phyloP scores from a whole-genome alignment of 345 rosid genomes.

The Salix brachista region DNA sequence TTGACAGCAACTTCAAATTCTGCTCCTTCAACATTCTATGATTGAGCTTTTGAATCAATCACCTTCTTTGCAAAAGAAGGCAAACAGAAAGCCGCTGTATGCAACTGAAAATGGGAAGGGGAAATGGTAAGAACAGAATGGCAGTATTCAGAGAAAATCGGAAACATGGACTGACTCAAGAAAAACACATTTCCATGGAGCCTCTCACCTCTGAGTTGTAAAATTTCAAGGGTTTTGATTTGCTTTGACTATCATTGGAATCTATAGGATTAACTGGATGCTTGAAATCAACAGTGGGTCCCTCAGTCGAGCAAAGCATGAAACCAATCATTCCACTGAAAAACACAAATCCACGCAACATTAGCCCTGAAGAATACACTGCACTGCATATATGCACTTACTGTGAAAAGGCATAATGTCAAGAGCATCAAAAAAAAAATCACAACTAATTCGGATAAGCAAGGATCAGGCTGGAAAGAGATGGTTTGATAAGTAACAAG shows the following conservation, averaged over 20 bases:
- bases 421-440: background rate
- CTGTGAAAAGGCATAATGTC: background rate
- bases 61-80: conserved; percentile 91
- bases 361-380: background rate
- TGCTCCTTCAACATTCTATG: conserved; percentile 20
- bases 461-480: background rate
- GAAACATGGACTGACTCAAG: background rate
- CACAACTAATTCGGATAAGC: background rate
- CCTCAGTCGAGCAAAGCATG: conserved; percentile 95
- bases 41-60: conserved; percentile 50
- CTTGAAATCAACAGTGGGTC: conserved; percentile 84
- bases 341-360: conserved; percentile 8
- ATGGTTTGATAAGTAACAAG: background rate
- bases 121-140: background rate
- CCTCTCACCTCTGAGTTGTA: conserved; percentile 71
- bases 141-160: background rate
- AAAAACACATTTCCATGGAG: background rate
- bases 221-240: conserved; percentile 59
- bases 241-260: conserved; percentile 27
- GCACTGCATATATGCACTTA: background rate
- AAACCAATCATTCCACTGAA: conserved; percentile 92
- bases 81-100: conserved; percentile 87
- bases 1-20: conserved; percentile 6
- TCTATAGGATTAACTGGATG: conserved; percentile 72
- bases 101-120: conserved; percentile 54